phyloP scores from a whole-genome alignment of 2,329 filamentous ascomycete species.

The Periconia digitata region DNA sequence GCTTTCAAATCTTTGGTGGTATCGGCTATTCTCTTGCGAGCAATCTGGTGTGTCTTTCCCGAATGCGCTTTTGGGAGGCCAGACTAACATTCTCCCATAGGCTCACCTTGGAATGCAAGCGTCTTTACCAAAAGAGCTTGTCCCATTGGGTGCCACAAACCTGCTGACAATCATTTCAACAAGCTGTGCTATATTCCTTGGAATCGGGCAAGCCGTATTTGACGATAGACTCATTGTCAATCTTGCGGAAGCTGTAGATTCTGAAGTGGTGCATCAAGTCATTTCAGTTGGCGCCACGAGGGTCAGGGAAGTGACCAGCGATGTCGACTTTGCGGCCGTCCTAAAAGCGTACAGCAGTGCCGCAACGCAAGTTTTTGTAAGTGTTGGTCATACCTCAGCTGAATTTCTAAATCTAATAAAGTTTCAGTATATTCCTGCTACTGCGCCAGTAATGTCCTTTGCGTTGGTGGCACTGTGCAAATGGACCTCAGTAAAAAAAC shows the following conservation, averaged over 20 bases:
- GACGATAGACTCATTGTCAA: neutral
- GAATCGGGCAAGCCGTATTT: conserved; percentile 5
- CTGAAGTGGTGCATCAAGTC: neutral
- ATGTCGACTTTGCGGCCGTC: neutral
- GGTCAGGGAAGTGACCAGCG: neutral
- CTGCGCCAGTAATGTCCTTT: no score
- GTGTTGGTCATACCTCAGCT: neutral
- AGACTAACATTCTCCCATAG: conserved; percentile 5
- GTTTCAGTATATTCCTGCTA: no score
- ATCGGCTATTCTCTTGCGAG: neutral
- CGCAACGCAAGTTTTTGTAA: conserved; percentile 5
- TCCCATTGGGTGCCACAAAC: neutral
- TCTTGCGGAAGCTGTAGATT: neutral
- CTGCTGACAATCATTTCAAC: conserved; percentile 1
- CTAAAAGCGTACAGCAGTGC: conserved; percentile 1
- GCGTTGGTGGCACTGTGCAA: no score
- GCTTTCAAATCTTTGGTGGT: conserved; percentile 15
- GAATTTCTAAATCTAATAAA: no score
- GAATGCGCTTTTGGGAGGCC: neutral
- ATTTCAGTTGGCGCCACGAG: conserved; percentile 3
- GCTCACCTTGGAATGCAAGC: conserved; percentile 8
- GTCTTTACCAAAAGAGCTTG: conserved; percentile 2
- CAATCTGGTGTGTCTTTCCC: neutral
- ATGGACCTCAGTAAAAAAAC: no score
- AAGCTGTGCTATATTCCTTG: conserved; percentile 6